Evolutionary conservation across 139 green algal genomes (phyloP).

Genomic region (Zygnema circumcarinatum): DNA sequence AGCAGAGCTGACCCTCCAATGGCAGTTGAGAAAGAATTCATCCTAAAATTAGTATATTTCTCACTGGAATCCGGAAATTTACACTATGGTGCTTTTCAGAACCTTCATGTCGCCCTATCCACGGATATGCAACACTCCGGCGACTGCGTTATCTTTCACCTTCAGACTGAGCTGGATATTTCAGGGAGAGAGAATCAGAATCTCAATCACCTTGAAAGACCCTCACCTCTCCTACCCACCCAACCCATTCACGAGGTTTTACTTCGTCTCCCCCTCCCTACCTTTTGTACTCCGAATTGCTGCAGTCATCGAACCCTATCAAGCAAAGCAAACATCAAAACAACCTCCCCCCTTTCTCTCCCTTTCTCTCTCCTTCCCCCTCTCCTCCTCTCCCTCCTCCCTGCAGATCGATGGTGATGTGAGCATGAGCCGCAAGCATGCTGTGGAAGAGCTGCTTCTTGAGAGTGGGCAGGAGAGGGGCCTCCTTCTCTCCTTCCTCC

Average conservation of each 20-base stretch:
- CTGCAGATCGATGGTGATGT: background rate
- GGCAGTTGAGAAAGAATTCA: no score
- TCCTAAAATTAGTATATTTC: no score
- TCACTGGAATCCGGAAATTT: no score
- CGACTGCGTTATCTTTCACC: background rate
- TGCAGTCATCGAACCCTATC: no score
- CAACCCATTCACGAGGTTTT: background rate
- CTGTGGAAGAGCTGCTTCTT: slow-evolving; percentile 28
- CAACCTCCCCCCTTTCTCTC: no score
- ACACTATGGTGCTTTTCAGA: background rate
- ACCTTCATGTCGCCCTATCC: background rate
- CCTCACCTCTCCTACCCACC: background rate
- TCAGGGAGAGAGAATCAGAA: background rate
- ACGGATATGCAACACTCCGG: background rate
- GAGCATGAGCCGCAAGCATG: background rate
- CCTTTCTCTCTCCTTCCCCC: no score
- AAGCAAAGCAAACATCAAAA: no score
- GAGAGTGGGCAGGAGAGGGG: slow-evolving; percentile 20
- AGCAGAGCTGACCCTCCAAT: no score
- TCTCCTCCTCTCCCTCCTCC: no score
- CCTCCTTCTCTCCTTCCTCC: background rate
- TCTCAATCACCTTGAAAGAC: background rate
- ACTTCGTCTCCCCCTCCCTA: no score
- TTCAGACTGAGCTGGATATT: background rate
- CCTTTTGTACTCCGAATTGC: no score